These are phyloP conservation scores for Albatrellus sp. DNA, from an alignment of 1,284 basidiomycete genomes.

Conservation along the genomic window DNA sequence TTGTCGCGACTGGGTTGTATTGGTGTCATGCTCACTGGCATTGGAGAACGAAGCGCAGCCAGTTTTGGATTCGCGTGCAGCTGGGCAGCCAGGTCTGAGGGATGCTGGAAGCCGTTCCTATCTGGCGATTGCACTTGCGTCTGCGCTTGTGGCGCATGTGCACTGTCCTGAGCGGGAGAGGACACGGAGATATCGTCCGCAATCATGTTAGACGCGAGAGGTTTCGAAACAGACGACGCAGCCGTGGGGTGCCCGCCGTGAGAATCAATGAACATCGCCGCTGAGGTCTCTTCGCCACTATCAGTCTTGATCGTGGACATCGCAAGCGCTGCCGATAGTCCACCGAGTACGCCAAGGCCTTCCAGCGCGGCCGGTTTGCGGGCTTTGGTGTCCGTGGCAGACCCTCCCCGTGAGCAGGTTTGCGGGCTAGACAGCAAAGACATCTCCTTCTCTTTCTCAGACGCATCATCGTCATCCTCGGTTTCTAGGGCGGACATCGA, in stretches of 20 bases:
- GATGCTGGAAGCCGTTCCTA: slow-evolving; percentile 16
- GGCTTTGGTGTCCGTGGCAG: slow-evolving; percentile 10
- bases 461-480: slow-evolving; percentile 20
- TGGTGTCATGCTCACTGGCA: slow-evolving; percentile 19
- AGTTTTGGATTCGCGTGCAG: slow-evolving; percentile 41
- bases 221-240: no score
- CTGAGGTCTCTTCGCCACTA: slow-evolving; percentile 14
- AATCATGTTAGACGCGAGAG: no score
- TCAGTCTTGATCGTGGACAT: slow-evolving; percentile 30
- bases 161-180: neutral
- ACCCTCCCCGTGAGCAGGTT: slow-evolving; percentile 14
- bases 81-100: slow-evolving; percentile 37
- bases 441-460: slow-evolving; percentile 11
- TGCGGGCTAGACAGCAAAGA: slow-evolving; percentile 6
- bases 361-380: slow-evolving; percentile 12
- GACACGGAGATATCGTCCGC: neutral
- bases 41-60: slow-evolving; percentile 31
- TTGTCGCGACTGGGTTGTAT: slow-evolving; percentile 15
- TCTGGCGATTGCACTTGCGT: neutral
- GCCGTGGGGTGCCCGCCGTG: no score
- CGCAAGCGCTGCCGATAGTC: slow-evolving; percentile 23
- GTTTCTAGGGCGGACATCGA: slow-evolving; percentile 29
- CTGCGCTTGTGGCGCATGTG: neutral
- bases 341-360: slow-evolving; percentile 6
- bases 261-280: no score